These are phyloP conservation scores for Carex pumila DNA, from an alignment of 176 grass and related monocot species.

Conservation along the genomic window DNA sequence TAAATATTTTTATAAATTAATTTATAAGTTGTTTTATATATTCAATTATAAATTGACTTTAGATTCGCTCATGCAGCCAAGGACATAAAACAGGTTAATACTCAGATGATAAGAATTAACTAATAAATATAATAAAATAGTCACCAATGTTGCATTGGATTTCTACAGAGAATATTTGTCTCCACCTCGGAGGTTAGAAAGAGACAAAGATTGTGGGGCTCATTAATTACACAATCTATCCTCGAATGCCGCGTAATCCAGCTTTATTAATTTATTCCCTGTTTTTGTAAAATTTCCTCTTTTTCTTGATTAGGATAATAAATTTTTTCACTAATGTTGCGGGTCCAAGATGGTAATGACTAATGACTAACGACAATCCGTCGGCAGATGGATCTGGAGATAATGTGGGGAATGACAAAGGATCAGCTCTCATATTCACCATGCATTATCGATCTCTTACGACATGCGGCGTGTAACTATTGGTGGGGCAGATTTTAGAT, in stretches of 20 bases:
- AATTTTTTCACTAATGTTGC: too few species aligned
- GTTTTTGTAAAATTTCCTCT: neutral
- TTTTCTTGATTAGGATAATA: neutral
- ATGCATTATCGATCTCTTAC: neutral
- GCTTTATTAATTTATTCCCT: neutral
- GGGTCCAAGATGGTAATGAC: too few species aligned
- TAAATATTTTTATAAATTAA: too few species aligned
- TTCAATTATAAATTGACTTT: too few species aligned
- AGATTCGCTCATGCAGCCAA: too few species aligned
- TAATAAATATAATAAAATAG: neutral
- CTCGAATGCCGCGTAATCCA: neutral
- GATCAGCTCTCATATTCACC: neutral
- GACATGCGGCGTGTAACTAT: neutral
- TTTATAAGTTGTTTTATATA: too few species aligned
- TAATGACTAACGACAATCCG: too few species aligned
- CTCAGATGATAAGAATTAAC: neutral
- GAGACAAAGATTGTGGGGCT: constrained; percentile 1
- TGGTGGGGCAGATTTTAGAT: too few species aligned
- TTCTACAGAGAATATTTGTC: neutral
- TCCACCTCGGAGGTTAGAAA: neutral
- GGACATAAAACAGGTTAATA: neutral
- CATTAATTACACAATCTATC: neutral
- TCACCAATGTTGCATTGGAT: neutral
- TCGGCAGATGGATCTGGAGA: too few species aligned
- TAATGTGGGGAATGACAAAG: neutral